These are phyloP conservation scores for Jamesozyma jinghongensis DNA, from an alignment of 805 yeast species.

Conservation along the genomic window DNA sequence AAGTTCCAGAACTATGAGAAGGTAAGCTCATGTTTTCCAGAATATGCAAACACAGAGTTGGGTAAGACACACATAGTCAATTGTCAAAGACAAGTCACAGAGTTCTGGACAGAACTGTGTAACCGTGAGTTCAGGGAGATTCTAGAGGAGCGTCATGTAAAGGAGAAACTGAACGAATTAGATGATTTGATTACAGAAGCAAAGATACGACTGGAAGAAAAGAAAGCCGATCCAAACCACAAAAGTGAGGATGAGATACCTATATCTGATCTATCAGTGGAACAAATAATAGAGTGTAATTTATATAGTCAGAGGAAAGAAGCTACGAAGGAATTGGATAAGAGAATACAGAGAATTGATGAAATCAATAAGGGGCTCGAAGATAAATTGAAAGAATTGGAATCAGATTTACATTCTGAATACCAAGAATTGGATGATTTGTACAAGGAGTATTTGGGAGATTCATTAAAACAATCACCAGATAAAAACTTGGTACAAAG, in stretches of 20 bases:
- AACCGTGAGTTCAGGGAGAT: conserved; percentile 47
- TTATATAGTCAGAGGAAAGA: conserved; percentile 15
- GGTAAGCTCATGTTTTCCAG: conserved; percentile 46
- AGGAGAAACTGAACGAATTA: conserved; percentile 31
- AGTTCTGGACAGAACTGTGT: conserved; percentile 43
- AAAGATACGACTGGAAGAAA: conserved; percentile 12
- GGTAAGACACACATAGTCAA: conserved; percentile 39
- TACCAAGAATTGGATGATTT: conserved; percentile 13
- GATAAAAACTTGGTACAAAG: conserved; percentile 23
- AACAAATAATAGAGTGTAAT: conserved; percentile 21
- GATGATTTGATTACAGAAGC: conserved; percentile 34
- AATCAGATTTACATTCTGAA: conserved; percentile 16
- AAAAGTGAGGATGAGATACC: conserved; percentile 3
- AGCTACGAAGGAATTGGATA: conserved; percentile 17
- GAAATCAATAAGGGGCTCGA: conserved; percentile 18
- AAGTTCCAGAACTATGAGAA: conserved; percentile 44
- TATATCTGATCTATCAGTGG: conserved; percentile 20
- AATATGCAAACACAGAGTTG: conserved; percentile 36
- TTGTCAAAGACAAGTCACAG: conserved; percentile 44
- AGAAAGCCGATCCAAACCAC: conserved; percentile 1
- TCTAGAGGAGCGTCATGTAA: conserved; percentile 37
- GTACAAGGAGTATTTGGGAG: conserved; percentile 21
- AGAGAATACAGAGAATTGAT: conserved; percentile 14
- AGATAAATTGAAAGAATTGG: conserved; percentile 16
- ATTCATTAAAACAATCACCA: conserved; percentile 9